Conservation (phyloP, 768 basidiomycete genomes). For the Auriscalpium microsporum region DNA sequence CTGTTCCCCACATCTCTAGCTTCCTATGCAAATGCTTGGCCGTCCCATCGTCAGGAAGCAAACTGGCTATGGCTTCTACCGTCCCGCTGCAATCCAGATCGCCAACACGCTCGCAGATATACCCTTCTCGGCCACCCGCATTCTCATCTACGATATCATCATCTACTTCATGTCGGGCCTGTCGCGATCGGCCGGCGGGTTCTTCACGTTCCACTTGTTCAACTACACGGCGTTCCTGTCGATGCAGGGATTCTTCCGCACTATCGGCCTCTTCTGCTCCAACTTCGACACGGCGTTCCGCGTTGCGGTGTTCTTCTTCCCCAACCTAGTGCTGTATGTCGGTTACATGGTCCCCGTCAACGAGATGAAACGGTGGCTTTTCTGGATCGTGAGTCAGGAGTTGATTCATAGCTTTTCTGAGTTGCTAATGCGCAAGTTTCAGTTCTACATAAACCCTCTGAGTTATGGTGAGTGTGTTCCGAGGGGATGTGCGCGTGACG, state of each 20-base stretch:
- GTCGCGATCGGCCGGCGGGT: conserved; percentile 31
- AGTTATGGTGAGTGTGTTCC: conserved; percentile 15
- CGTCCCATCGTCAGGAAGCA: conserved; percentile 70
- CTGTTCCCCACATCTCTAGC: conserved; percentile 36
- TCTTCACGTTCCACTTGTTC: conserved; percentile 59
- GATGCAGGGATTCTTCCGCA: conserved; percentile 84
- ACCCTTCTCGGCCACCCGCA: conserved; percentile 55
- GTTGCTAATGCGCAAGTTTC: conserved; percentile 26
- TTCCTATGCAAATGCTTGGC: conserved; percentile 75
- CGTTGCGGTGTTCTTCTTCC: conserved; percentile 35
- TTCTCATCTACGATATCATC: conserved; percentile 56
- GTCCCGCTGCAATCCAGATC: conserved; percentile 54
- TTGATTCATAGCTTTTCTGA: conserved; percentile 11
- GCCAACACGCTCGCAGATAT: conserved; percentile 64
- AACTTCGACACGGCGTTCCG: conserved; percentile 51
- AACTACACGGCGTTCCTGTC: conserved; percentile 55
- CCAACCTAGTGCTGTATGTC: conserved; percentile 66
- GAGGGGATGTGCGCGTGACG: no score
- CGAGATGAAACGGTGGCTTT: conserved; percentile 75
- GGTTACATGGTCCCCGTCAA: conserved; percentile 63
- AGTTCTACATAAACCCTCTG: conserved; percentile 73
- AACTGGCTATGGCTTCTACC: conserved; percentile 57
- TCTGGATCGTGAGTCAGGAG: conserved; percentile 62
- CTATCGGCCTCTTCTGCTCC: conserved; percentile 49
- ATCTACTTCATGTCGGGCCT: conserved; percentile 64